Evolutionary conservation across 2,329 filamentous ascomycete species (phyloP).

Genomic region (Aspergillus bombycis): DNA sequence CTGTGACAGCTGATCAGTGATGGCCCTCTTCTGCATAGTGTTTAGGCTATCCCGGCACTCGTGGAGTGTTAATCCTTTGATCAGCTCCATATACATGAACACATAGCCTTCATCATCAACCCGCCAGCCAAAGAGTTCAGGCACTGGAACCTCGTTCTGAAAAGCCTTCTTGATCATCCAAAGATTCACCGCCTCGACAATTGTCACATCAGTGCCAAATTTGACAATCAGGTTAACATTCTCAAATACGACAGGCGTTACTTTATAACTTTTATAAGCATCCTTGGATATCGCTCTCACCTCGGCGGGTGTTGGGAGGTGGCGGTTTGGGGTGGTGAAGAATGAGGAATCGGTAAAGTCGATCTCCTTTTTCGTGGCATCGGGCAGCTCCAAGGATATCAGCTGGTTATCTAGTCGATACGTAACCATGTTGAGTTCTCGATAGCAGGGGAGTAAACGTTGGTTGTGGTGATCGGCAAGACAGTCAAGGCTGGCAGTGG

Average conservation of each 20-base stretch:
- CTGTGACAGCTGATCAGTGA: slow-evolving; percentile 22
- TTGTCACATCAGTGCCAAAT: slow-evolving; percentile 23
- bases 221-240: slow-evolving; percentile 29
- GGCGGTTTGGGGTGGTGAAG: slow-evolving; percentile 20
- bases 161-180: slow-evolving; percentile 25
- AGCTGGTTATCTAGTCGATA: neutral
- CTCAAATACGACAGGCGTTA: slow-evolving; percentile 20
- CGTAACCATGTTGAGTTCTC: too few relatives aligned
- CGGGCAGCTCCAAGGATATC: slow-evolving; percentile 2
- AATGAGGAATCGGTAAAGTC: slow-evolving; percentile 31
- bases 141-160: slow-evolving; percentile 33
- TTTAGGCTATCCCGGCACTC: slow-evolving; percentile 28
- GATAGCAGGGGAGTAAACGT: too few relatives aligned
- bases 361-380: slow-evolving; percentile 22
- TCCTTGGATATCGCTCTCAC: neutral
- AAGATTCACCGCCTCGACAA: slow-evolving; percentile 29
- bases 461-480: too few relatives aligned
- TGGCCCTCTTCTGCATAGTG: slow-evolving; percentile 10
- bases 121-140: slow-evolving; percentile 42
- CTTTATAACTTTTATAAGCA: slow-evolving; percentile 8
- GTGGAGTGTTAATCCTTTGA: slow-evolving; percentile 29
- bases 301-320: neutral
- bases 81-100: slow-evolving; percentile 40
- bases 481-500: too few relatives aligned
- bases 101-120: slow-evolving; percentile 23